Percentiles rank a stretch among this genome's conserved stretches.
Evolutionary conservation across 306 rosid species (phyloP).

Genomic region (Echinosophora koreensis): DNA sequence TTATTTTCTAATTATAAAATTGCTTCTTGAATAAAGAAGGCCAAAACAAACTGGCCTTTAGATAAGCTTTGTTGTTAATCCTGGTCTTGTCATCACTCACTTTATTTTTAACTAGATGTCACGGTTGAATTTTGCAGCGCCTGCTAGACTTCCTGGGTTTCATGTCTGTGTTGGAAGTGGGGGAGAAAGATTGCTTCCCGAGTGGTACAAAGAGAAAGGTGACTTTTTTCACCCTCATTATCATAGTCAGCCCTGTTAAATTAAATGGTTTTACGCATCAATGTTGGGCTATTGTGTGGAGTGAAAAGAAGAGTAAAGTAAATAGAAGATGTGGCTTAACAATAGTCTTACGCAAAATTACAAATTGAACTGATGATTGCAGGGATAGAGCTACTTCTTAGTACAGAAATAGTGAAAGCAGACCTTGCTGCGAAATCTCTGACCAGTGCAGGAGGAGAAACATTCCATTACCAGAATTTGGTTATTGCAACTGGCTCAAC

Average conservation of each 20-base stretch:
- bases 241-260: slow-evolving; percentile 18
- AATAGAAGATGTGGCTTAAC: slow-evolving; percentile 14
- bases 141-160: slow-evolving; percentile 99
- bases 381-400: slow-evolving; percentile 86
- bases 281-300: background rate
- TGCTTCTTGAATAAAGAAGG: no score
- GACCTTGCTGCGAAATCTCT: slow-evolving; percentile 79
- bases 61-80: background rate
- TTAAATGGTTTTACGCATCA: slow-evolving; percentile 18
- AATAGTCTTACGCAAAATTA: slow-evolving; percentile 41
- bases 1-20: no score
- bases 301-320: slow-evolving; percentile 23
- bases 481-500: slow-evolving; percentile 93
- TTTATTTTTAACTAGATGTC: slow-evolving; percentile 24
- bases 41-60: background rate
- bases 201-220: slow-evolving; percentile 94
- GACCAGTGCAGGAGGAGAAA: slow-evolving; percentile 71
- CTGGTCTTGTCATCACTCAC: slow-evolving; percentile 3
- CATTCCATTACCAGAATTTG: slow-evolving; percentile 74
- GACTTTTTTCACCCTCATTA: slow-evolving; percentile 34
- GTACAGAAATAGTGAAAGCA: slow-evolving; percentile 86
- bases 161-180: slow-evolving; percentile 94
- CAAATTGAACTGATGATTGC: slow-evolving; percentile 50
- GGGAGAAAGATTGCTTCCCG: slow-evolving; percentile 90
- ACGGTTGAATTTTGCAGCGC: slow-evolving; percentile 70